Evolutionary conservation across 2,329 filamentous ascomycete genomes (phyloP).

Genomic region (Paraconiothyrium sp.): DNA sequence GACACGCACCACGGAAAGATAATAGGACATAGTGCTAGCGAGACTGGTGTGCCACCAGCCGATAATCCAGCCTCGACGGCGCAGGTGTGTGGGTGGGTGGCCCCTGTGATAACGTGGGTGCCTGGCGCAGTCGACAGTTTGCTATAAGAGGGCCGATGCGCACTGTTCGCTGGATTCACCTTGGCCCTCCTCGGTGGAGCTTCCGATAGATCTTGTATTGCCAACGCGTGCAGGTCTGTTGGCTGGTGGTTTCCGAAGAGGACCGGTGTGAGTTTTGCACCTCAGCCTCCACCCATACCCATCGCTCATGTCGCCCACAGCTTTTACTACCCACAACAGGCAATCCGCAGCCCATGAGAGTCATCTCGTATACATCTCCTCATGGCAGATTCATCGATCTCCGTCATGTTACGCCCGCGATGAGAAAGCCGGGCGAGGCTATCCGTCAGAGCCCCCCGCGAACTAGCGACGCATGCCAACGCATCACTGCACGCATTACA

Average conservation of each 20-base stretch:
- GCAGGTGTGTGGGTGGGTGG: slow-evolving; percentile 8
- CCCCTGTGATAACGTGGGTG: slow-evolving; percentile 13
- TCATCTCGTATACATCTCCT: background rate
- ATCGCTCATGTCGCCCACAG: background rate
- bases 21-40: too few species aligned
- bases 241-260: background rate
- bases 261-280: background rate
- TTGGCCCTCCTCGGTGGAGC: background rate
- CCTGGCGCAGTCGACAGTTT: slow-evolving; percentile 5
- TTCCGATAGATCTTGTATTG: background rate
- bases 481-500: slow-evolving; percentile 44
- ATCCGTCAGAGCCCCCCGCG: slow-evolving; percentile 18
- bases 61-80: background rate
- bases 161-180: background rate
- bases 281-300: background rate
- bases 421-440: slow-evolving; percentile 20
- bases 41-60: background rate
- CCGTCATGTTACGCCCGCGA: background rate
- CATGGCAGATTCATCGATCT: background rate
- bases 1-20: too few species aligned
- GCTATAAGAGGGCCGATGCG: slow-evolving; percentile 14
- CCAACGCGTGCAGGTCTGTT: background rate
- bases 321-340: background rate
- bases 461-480: slow-evolving; percentile 46
- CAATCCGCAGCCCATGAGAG: slow-evolving; percentile 2